Evolutionary conservation across 1,139 yeast genomes (phyloP).

Genomic region (Hyphopichia buzzinii): DNA sequence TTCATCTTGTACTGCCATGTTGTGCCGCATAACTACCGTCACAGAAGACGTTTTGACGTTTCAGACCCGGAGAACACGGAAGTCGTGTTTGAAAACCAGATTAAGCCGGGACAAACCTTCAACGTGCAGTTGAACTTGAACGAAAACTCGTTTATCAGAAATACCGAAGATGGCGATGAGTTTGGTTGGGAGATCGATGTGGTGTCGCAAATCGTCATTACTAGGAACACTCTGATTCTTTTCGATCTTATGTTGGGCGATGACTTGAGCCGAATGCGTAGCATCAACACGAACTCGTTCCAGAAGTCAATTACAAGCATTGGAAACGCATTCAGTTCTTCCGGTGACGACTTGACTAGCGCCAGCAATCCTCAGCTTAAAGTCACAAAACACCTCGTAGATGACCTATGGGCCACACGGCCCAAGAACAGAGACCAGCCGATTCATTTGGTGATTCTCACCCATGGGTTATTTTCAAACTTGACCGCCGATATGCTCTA

Average conservation of each 20-base stretch:
- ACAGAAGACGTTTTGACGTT: slow-evolving; percentile 29
- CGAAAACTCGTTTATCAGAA: slow-evolving; percentile 37
- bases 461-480: slow-evolving; percentile 93
- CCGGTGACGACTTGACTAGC: slow-evolving; percentile 6
- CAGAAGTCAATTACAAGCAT: slow-evolving; percentile 12
- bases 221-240: slow-evolving; percentile 59
- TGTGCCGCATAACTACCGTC: slow-evolving; percentile 49
- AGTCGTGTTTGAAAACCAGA: slow-evolving; percentile 36
- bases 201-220: slow-evolving; percentile 77
- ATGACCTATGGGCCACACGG: slow-evolving; percentile 68
- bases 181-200: slow-evolving; percentile 83
- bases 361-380: slow-evolving; percentile 20
- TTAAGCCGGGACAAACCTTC: slow-evolving; percentile 66
- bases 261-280: slow-evolving; percentile 31
- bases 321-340: slow-evolving; percentile 7
- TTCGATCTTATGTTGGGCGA: slow-evolving; percentile 66
- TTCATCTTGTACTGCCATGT: slow-evolving; percentile 59
- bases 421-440: slow-evolving; percentile 42
- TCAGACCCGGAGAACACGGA: slow-evolving; percentile 25
- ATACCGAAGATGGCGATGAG: slow-evolving; percentile 14
- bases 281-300: slow-evolving; percentile 26
- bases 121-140: slow-evolving; percentile 46
- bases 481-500: slow-evolving; percentile 87
- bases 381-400: slow-evolving; percentile 54
- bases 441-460: slow-evolving; percentile 69